Percentiles rank a stretch among this genome's conserved stretches.
These are phyloP conservation scores for Hyparrhenia diplandra DNA, from an alignment of 176 grass and related monocot genomes.

Conservation along the genomic window DNA sequence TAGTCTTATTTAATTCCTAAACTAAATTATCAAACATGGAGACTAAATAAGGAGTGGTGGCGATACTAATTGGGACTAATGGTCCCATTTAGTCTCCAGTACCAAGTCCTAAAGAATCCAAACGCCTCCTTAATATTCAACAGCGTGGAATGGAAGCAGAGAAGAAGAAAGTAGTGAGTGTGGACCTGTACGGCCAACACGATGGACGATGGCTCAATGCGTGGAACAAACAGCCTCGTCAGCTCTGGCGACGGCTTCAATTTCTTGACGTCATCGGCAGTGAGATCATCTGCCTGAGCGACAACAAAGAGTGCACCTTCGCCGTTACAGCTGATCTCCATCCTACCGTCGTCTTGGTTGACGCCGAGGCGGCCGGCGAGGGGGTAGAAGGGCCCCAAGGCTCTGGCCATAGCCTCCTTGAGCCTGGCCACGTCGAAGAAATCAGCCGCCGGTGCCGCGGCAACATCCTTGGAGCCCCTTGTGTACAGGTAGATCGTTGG, in stretches of 20 bases:
- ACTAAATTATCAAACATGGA: too few species aligned
- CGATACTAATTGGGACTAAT: too few species aligned
- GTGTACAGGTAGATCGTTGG: too few species aligned
- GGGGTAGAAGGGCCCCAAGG: neutral
- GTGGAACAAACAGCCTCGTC: neutral
- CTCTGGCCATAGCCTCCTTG: neutral
- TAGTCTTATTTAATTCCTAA: too few species aligned
- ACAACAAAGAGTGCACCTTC: neutral
- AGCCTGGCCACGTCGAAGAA: neutral
- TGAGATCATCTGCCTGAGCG: neutral
- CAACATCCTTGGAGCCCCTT: too few species aligned
- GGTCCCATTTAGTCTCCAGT: too few species aligned
- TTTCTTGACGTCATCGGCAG: neutral
- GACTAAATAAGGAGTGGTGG: too few species aligned
- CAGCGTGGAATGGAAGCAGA: too few species aligned
- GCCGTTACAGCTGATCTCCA: neutral
- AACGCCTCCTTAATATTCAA: too few species aligned
- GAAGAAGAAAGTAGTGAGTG: too few species aligned
- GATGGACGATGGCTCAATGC: neutral
- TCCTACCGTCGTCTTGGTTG: neutral
- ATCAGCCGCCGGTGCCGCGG: neutral
- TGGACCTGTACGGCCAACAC: too few species aligned
- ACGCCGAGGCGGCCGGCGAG: neutral
- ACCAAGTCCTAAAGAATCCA: too few species aligned
- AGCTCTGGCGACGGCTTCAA: neutral